Evolutionary conservation across 257 asterid genomes (phyloP), one percentile per base, ranked within the genome.

Genomic region (Gardenia jasminoides): DNA sequence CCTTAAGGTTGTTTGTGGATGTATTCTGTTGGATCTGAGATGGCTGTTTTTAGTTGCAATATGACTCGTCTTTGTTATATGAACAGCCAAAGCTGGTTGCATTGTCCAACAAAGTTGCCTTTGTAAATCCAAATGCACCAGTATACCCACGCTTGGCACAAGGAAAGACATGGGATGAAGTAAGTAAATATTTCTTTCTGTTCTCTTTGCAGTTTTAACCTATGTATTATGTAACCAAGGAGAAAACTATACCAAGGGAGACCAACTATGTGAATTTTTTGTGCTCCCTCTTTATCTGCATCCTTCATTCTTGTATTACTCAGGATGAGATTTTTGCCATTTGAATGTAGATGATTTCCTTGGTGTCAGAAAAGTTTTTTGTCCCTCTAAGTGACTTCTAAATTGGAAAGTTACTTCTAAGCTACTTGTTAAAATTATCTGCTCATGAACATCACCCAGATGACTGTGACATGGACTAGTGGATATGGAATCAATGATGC

Each of bases 401-500:
- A 62, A 62, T 17, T 62, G 36, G 39, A 13, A 26, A 24, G 39
- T 26, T 62, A 62, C 67, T 26, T 11, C 39, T 62, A 12, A 28
- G 26, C 7, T 33, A 19, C 7, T 62, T 62, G 67, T 10, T 62
- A 28, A 24, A 59, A 62, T 62, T 62, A 26, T 26, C 17, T 26
- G 11, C 17, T 26, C 39, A 36, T 26, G 19, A 62, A 61, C 67
- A 9, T 62, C 67, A 62, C 7, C 66, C 39, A 95, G 99, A 96
- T 93, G 97, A 90, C 98, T 31, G 92, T 96, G 68, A 96, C 98
- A 36, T 96, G 99, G 99, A 96, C 99, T 10, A 96, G 99, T 76
- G 98, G 99, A 56, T 92, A 90, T 59, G 89, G 77, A 79, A 76
- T 86, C 77, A 82, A 76, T 72, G 89, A 61, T 78, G 94, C 98